Percentiles rank a stretch among this genome's conserved stretches.
Evolutionary conservation across 2,329 filamentous ascomycete species (phyloP).

Genomic region (Stachybotrys echinatus): DNA sequence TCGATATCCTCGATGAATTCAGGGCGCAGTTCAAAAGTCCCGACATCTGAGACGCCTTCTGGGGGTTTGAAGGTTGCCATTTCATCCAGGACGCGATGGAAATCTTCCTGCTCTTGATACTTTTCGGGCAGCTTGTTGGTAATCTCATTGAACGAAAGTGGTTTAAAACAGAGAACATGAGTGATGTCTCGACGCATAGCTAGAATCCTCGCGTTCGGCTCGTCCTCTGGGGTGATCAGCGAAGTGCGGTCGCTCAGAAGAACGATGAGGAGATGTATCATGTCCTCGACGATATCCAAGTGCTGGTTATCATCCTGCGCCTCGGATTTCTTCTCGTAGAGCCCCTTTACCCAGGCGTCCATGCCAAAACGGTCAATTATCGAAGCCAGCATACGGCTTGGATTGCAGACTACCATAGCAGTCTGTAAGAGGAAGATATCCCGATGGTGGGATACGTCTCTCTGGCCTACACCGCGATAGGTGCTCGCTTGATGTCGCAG

Average conservation of each 20-base stretch:
- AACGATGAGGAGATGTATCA: slow-evolving; percentile 89
- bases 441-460: slow-evolving; percentile 89
- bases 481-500: slow-evolving; percentile 91
- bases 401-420: slow-evolving; percentile 79
- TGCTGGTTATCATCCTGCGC: slow-evolving; percentile 84
- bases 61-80: slow-evolving; percentile 88
- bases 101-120: slow-evolving; percentile 82
- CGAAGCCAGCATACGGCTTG: slow-evolving; percentile 77
- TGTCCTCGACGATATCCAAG: slow-evolving; percentile 90
- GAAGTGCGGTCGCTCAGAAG: slow-evolving; percentile 84
- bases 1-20: slow-evolving; percentile 85
- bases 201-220: slow-evolving; percentile 58
- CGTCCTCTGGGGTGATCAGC: slow-evolving; percentile 63
- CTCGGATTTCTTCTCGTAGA: slow-evolving; percentile 66
- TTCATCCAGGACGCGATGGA: slow-evolving; percentile 75
- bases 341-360: slow-evolving; percentile 77
- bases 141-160: slow-evolving; percentile 90
- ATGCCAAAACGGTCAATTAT: slow-evolving; percentile 91
- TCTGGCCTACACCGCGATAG: slow-evolving; percentile 81
- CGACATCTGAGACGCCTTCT: slow-evolving; percentile 86
- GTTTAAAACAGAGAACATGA: slow-evolving; percentile 94
- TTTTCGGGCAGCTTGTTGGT: slow-evolving; percentile 81
- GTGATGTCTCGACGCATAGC: slow-evolving; percentile 84
- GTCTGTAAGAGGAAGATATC: slow-evolving; percentile 94
- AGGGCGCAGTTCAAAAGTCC: slow-evolving; percentile 87